Percentiles rank a stretch among this genome's conserved stretches.
These are phyloP conservation scores for Chrysosporium keratinophilum DNA, from an alignment of 2,329 filamentous ascomycete genomes.

Conservation along the genomic window DNA sequence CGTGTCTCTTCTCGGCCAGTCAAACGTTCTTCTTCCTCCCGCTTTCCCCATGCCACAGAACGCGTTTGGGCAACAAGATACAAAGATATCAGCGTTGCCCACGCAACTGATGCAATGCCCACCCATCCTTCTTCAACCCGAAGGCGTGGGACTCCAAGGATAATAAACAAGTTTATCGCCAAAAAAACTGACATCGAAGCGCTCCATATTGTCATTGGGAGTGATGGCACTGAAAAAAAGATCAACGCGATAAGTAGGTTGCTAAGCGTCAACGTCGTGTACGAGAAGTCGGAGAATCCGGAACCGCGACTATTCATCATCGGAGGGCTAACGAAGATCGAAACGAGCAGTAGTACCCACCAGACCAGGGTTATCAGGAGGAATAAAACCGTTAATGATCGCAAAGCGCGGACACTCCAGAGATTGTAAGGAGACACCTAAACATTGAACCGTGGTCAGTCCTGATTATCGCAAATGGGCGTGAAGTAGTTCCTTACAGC, in stretches of 20 bases:
- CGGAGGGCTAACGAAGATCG: conserved; percentile 81
- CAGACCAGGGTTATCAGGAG: conserved; percentile 69
- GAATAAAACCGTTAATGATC: conserved; percentile 68
- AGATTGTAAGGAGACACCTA: conserved; percentile 82
- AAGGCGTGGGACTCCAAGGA: conserved; percentile 62
- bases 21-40: conserved; percentile 81
- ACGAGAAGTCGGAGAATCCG: conserved; percentile 84
- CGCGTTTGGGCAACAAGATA: conserved; percentile 73
- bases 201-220: conserved; percentile 63
- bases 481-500: conserved; percentile 46
- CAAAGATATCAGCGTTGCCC: conserved; percentile 66
- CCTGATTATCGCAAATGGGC: not conserved
- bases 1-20: conserved; percentile 82
- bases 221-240: conserved; percentile 80
- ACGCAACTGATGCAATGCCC: conserved; percentile 74
- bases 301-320: conserved; percentile 77
- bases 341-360: conserved; percentile 85
- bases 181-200: conserved; percentile 57
- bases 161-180: conserved; percentile 65
- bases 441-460: not conserved
- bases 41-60: conserved; percentile 82
- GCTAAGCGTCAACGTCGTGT: conserved; percentile 64
- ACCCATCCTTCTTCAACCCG: conserved; percentile 83
- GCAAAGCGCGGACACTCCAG: conserved; percentile 73
- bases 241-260: conserved; percentile 67